Base-by-base conservation (phyloP, 225 moss, liverwort and hornwort genomes). In the Physcomitrium patens region DNA sequence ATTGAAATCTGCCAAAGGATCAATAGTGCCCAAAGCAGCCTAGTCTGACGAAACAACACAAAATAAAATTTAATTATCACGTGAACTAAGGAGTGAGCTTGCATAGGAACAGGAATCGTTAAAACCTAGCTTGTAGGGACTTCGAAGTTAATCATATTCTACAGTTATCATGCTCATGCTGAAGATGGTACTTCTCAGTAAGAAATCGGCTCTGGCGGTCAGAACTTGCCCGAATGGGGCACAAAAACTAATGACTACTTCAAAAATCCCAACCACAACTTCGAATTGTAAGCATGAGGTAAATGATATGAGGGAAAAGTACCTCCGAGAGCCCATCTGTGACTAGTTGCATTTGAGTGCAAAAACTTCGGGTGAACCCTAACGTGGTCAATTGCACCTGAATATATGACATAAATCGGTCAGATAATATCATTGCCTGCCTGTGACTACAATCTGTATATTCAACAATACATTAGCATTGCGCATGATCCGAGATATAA, bases 331-430 rank as follows among this genome's bases (percentile, higher is more conserved):
- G 93, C 90, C 93, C 93, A 93, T 81, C 89, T 89, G 47, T 93
- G 93, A 43, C 90, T 90, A 27, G 93, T 93, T 51, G 93, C 93
- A 79, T 93, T 93, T 10, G 93, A 89, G 61, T 93, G 93, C 46
- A 93, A 76, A 76, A 93, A 93, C 72, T 93, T 93, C 50, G 93
- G 93, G 71, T 93, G 93, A 54, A 93, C 93, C 44, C 93, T 83
- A 41, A 91, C 93, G 66, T 91, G 93, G 61, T 93, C 93, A 77
- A 93, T 91, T 22, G 85, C 83, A 60, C 92, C 88, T 88, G 82
- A 31, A 63, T 19, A 37, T 54, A 45, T 43, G 55, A 37, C 37
- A 63, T 12, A 18, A 69, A 62, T 4, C 5, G 27, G 20, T 69
- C 52, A 77, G 60, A 68, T 9, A 24, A 64, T 17, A 18, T 23